These are phyloP conservation scores for Tulasnella calospora DNA, from an alignment of 768 basidiomycete species.

Conservation along the genomic window DNA sequence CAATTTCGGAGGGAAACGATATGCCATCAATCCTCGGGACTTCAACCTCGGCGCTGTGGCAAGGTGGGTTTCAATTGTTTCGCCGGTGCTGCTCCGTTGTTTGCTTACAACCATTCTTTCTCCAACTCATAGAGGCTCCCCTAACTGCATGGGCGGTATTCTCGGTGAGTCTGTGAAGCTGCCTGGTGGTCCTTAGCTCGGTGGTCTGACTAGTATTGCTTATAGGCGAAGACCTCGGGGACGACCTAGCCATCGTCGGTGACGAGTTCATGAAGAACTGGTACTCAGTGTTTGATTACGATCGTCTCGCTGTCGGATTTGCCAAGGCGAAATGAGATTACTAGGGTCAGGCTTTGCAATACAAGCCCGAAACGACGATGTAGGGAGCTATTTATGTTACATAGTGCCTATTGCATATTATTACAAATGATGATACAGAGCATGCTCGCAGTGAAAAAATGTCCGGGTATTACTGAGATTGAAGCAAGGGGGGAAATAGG, in stretches of 20 bases:
- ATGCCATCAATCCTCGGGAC: conserved; percentile 12
- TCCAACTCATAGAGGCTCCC: neutral
- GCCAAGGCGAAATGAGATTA: neutral
- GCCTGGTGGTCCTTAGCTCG: neutral
- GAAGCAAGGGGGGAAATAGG: neutral
- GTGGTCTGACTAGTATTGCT: neutral
- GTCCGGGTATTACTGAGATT: neutral
- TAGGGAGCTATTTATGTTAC: neutral
- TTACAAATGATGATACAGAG: neutral
- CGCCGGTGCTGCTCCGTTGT: no score
- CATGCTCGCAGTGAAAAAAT: neutral
- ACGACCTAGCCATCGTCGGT: conserved; percentile 24
- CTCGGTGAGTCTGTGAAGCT: neutral
- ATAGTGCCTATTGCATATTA: neutral
- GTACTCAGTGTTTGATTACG: conserved; percentile 25
- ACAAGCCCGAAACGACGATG: no score
- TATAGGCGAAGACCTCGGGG: conserved; percentile 17
- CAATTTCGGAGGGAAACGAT: neutral
- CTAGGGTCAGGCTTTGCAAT: no score
- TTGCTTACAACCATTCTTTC: no score
- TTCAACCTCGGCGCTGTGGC: neutral
- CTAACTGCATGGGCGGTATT: neutral
- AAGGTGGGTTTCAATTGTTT: neutral
- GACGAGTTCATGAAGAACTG: conserved; percentile 28
- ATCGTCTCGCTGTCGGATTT: conserved; percentile 5